Evolutionary conservation across 2,329 filamentous ascomycete species (phyloP), one percentile per base, ranked within the genome.

Genomic region (Ascochyta fabae): DNA sequence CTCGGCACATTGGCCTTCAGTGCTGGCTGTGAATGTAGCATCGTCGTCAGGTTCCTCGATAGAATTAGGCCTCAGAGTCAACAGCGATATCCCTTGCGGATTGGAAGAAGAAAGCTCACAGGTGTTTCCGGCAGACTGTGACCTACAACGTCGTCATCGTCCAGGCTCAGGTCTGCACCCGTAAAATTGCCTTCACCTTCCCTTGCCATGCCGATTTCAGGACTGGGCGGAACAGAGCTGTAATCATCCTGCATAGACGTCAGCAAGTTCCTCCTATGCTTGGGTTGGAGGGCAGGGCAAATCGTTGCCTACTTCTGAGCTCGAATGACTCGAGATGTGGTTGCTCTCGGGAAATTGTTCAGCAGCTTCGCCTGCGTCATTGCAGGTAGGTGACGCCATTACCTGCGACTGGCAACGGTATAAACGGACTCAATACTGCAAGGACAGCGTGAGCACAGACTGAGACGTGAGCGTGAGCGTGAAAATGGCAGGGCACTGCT

Each of bases 151-250:
- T 22, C 22, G 1, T 47, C 36, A 6, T 27, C 24, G 40, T 9
- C 15, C 5, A 29, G 24, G 9, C 40, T 42, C 15, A 12, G 12
- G n/a, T 48, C 38, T 12, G 31, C 5, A 15, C 22, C 38, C 4
- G 27, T 24, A 7, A 39, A 13, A 4, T 41, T 15, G 15, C 24
- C 19, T 12, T 6, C 38, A 19, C 26, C 38, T n/a, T 22, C 38
- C 5, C 27, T 39, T 1, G 42, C 42, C 53, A 50, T 51, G 19
- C 53, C 47, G 13, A 56, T 10, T 38, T 48, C 53, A 13, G 53
- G 43, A 8, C 43, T 56, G 4, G 26, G 38, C 4, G 43, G 42
- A n/a, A 23, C 1, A 39, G 38, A 51, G 22, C 16, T 19, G 12
- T 4, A 26, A 2, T 35, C 19, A 3, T 35, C 33, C 53, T 56